Evolutionary conservation across 2,329 filamentous ascomycete genomes (phyloP), one percentile per base, ranked within the genome.

Genomic region (Cladosporium austrohemisphaericum): DNA sequence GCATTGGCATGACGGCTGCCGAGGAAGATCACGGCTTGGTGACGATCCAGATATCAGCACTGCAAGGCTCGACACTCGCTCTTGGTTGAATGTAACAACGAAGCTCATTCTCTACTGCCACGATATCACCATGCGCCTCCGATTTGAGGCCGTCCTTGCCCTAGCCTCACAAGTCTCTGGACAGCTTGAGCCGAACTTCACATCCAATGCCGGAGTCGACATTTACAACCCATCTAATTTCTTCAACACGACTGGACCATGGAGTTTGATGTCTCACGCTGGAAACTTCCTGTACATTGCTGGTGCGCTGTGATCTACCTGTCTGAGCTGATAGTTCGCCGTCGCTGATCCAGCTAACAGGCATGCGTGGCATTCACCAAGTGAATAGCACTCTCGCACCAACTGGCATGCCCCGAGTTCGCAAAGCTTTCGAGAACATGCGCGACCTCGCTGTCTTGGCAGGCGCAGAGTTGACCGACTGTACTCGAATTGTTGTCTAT

Each of bases 351-450:
- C n/a, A 26, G 10, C 23, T 5, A 26, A n/a, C 64, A 14, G 61
- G 63, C n/a, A 66, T 67, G 60, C 60, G 64, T 19, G 65, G 65
- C 6, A 64, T 67, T 48, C 57, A 61, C 46, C 62, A 58, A 2
- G 51, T 52, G 11, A 66, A 66, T 29, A 60, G 57, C 40, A 65
- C 59, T 2, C 55, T 68, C 2, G 63, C 60, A 1, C 60, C 63
- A 1, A 53, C 56, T 2, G 63, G 63, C 3, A 49, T 60, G 10
- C 53, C 55, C 4, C 61, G 63, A 5, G 54, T 68, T n/a, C 60
- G 60, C 16, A 62, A 61, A 40, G 65, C 65, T 1, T 68, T 60
- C 45, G 49, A 55, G 36, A 67, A 67, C 52, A 67, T 67, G 63
- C 52, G 52, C 7, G 41, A 56, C 11, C 59, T 68, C 7, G 65